Base-by-base conservation (phyloP, 1,139 yeast genomes). In the Pichia sp. region DNA sequence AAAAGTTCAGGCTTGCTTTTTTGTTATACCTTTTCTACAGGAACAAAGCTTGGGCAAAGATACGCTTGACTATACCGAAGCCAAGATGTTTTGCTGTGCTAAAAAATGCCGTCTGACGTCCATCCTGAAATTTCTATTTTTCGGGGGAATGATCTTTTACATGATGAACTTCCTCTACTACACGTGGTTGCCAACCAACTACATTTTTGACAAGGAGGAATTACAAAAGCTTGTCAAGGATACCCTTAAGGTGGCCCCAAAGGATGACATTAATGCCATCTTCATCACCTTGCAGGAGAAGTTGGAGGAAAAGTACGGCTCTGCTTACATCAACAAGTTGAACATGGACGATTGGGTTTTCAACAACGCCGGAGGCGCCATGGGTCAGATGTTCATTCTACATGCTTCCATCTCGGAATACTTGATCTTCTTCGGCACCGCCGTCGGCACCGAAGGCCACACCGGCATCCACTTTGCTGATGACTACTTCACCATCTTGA, bases 351-450 rank as follows among this genome's bases (percentile, higher is more conserved):
- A 90, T 64, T 93, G 98, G 98, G 85, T 93, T 53, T 92, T 85
- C 80, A 93, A 92, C 79, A 90, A 90, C 66, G 99, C 99, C 8
- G 99, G 99, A 54, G 96, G 97, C 62, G 98, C 99, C 55, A 93
- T 93, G 99, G 99, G 99, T 31, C 83, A 90, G 56, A 92, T 93
- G 98, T 80, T 89, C 64, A 89, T 95, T 59, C 76, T 93, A 62
- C 99, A 95, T 70, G 97, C 98, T 13, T 92, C 98, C n/a, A 77
- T 95, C 65, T 77, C 95, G 8, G 99, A 93, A 72, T 95, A 93
- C 69, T 75, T 93, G 70, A 92, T 92, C 66, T 78, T 90, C 68
- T 90, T 90, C 62, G 97, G 97, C 54, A 78, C 93, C 45, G 87
- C 96, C 16, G 79, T 86, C 11, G 99, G 98, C 45, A 90, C 97